Percentiles rank a stretch among this genome's conserved stretches.
phyloP scores from a whole-genome alignment of 352 stramenopile genomes.

The Pythium monospermum region DNA sequence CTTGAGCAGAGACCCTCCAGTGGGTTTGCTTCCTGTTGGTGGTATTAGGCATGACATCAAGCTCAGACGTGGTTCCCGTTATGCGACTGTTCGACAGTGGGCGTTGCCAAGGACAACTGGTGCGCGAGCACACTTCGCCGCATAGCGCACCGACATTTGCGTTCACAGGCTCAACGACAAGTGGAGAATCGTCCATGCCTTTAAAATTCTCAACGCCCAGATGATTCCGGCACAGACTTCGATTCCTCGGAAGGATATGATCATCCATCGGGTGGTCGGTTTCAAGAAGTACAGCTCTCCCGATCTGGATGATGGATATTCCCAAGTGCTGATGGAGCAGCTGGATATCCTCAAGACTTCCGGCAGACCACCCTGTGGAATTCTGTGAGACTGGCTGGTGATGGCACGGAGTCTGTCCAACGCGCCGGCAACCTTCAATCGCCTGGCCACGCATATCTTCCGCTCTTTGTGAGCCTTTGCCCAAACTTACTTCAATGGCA shows the following conservation, averaged over 20 bases:
- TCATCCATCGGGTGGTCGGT: conserved; percentile 11
- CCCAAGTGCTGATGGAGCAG: conserved; percentile 4
- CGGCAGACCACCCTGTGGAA: conserved; percentile 16
- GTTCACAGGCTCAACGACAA: conserved; percentile 19
- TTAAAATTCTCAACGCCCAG: conserved; percentile 3
- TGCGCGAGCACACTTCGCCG: conserved; percentile 18
- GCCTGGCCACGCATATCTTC: conserved; percentile 22
- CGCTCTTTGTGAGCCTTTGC: conserved; percentile 12
- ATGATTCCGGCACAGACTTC: conserved; percentile 1
- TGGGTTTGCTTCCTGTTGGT: too few species aligned
- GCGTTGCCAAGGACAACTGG: conserved; percentile 10
- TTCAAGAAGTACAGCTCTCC: background rate
- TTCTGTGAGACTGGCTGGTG: conserved; percentile 25
- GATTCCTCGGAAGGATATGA: conserved; percentile 10
- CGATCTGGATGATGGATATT: conserved; percentile 9
- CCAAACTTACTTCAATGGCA: conserved; percentile 31
- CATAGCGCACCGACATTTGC: conserved; percentile 24
- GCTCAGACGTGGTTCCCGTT: conserved; percentile 6
- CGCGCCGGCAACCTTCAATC: conserved; percentile 32
- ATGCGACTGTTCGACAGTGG: conserved; percentile 15
- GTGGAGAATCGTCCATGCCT: conserved; percentile 11
- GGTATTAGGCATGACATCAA: conserved; percentile 22
- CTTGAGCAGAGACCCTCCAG: too few species aligned
- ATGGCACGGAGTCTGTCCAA: conserved; percentile 24
- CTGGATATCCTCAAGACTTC: conserved; percentile 4